Base-by-base conservation (phyloP, 371 early-diverging fungal species). In the Mucor mucedo region DNA sequence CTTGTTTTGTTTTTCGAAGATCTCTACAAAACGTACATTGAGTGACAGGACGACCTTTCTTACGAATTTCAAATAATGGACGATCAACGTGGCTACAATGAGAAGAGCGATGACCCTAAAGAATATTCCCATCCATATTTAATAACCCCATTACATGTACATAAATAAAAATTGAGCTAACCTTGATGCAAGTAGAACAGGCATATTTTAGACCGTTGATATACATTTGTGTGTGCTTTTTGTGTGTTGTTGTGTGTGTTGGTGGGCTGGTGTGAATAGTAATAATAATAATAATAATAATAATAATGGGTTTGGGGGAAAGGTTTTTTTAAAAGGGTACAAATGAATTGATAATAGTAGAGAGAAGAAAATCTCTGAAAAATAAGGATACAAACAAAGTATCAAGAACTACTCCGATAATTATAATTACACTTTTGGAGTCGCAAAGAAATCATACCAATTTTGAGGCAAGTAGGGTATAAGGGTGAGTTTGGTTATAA, bases 1-100 rank as follows among this genome's bases (percentile, higher is more conserved):
- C 81, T 68, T 91, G 90, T 60, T 88, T 85, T 33, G 87, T 86
- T 70, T 86, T 89, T 42, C 93, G 83, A 58, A 90, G 80, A 68
- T 90, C 87, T 62, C 89, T 83, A 73, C 93, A 93, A 70, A 82
- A 85, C 21, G 80, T 66, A 70, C 93, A 93, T 70, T 93, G 93
- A 40, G 89, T 89, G 39, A 87, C 81, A 28, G 93, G 93, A 16
- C 93, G 84, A 32, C 93, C 93, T 73, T 91, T 92, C 71, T 84
- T 86, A 59, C 88, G 81, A 49, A 93, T 89, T 63, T 85, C 86
- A 62, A 86, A 80, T 52, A 92, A 76, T 52, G 83, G 84, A 32
- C 93, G 86, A 59, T 89, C 87, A 30, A 67, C 66, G 68, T 89
- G 89, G 42, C 65, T 78, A 65, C 89, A 89, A 50, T 77, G 75